Percentiles rank a stretch among this genome's conserved stretches.
These are phyloP conservation scores for Hygrophorus russula DNA, from an alignment of 768 basidiomycete species.

Conservation along the genomic window DNA sequence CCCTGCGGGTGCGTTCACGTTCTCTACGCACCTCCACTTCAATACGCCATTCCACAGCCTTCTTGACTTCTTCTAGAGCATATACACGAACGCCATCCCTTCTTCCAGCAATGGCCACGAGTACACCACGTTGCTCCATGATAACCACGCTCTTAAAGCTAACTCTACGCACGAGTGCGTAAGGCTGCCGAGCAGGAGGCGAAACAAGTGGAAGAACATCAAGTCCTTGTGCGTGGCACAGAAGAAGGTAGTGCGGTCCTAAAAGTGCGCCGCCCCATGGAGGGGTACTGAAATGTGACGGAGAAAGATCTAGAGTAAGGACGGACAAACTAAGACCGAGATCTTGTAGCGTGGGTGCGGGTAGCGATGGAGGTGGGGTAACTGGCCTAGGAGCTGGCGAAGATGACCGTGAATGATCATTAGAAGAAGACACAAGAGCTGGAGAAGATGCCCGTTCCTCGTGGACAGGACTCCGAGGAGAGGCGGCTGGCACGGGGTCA, in stretches of 20 bases:
- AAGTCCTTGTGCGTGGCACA: conserved; percentile 79
- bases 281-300: conserved; percentile 68
- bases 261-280: conserved; percentile 74
- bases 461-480: conserved; percentile 20
- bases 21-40: conserved; percentile 71
- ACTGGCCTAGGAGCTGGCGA: conserved; percentile 40
- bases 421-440: conserved; percentile 20
- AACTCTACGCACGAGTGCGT: conserved; percentile 72
- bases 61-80: conserved; percentile 78
- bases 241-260: conserved; percentile 68
- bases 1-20: conserved; percentile 57
- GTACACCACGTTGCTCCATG: conserved; percentile 84
- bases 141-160: conserved; percentile 82
- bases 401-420: conserved; percentile 40
- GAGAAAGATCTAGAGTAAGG: conserved; percentile 56
- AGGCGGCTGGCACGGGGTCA: conserved; percentile 26
- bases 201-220: conserved; percentile 74
- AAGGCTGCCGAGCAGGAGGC: conserved; percentile 67
- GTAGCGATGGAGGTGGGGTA: conserved; percentile 64
- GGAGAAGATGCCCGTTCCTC: conserved; percentile 20
- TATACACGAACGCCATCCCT: conserved; percentile 83
- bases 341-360: conserved; percentile 62
- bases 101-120: conserved; percentile 84
- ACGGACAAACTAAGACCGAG: conserved; percentile 64
- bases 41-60: conserved; percentile 80